phyloP scores from a whole-genome alignment of 371 early-diverging fungal genomes.

The Mortierella polycephala region DNA sequence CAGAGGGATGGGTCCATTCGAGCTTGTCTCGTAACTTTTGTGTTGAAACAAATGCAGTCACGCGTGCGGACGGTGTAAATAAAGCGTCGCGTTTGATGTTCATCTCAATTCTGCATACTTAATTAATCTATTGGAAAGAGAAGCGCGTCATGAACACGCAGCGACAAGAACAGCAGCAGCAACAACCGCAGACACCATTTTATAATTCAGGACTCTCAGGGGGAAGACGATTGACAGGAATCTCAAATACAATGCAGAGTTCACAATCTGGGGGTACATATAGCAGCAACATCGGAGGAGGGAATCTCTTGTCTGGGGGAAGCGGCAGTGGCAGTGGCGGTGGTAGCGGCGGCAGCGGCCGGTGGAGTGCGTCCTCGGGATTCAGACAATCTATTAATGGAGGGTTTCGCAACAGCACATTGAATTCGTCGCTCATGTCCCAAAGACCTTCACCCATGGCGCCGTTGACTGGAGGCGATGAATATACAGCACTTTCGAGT shows the following conservation, averaged over 20 bases:
- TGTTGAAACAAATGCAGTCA: no score
- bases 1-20: no score
- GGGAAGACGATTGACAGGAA: background rate
- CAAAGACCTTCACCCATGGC: slow-evolving; percentile 48
- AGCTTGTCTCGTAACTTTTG: no score
- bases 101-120: background rate
- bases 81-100: background rate
- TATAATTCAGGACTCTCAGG: background rate
- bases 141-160: background rate
- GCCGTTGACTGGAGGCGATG: slow-evolving; percentile 29
- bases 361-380: slow-evolving; percentile 41
- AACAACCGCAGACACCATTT: background rate
- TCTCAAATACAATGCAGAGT: slow-evolving; percentile 20
- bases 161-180: background rate
- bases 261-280: slow-evolving; percentile 6
- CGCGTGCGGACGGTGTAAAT: background rate
- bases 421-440: slow-evolving; percentile 21
- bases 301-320: background rate
- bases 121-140: background rate
- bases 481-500: slow-evolving; percentile 16
- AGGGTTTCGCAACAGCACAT: slow-evolving; percentile 17
- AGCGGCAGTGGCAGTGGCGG: slow-evolving; percentile 5
- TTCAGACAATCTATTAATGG: slow-evolving; percentile 33
- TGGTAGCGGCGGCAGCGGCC: slow-evolving; percentile 26
- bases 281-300: slow-evolving; percentile 4